Base-by-base conservation (phyloP, 352 stramenopile species). In the Hyaloperonospora arabidopsidis region DNA sequence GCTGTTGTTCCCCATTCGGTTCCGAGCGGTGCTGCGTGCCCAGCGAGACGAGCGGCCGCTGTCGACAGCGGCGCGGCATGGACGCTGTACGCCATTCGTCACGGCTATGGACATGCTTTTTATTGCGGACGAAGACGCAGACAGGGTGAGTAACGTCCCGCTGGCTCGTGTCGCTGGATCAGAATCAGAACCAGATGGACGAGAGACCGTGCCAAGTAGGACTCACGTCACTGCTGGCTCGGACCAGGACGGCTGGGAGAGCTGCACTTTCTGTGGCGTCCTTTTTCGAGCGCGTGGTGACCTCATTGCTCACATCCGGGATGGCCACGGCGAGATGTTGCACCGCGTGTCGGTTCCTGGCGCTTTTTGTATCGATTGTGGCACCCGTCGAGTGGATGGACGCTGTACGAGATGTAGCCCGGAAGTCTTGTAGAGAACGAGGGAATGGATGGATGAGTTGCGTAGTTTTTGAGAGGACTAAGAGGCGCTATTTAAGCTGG, bases 1-100 rank as follows among this genome's bases (percentile, higher is more conserved):
- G n/a, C 51, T 86, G 46, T 52, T 86, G 14, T 86, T 86, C 36
- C 76, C 76, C 6, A 72, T 86, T 53, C 68, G 73, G 38, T 79
- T 86, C 36, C 57, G 73, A 41, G 76, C 76, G 7, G 53, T 84
- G 35, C 51, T 60, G 15, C 62, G 67, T 0, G 68, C 72, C 5
- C 55, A 67, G 39, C 52, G 74, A 41, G 57, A 72, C 28, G 54
- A 75, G 43, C 65, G 60, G 23, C 34, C 59, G 13, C 48, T 56
- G 18, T 4, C 25, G 25, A 22, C 59, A 38, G 35, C 49, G 19
- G 17, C 45, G 2, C 57, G 51, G 13, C 65, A 57, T 23, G 50
- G 63, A 32, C 49, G 48, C 2, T 59, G 59, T 4, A 83, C 66
- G 13, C 59, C 68, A 1, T 77, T 83, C n/a, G 70, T 85, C 32